These are phyloP conservation scores for Flaveria trinervia DNA, from an alignment of 129 eudicot species.

Conservation along the genomic window DNA sequence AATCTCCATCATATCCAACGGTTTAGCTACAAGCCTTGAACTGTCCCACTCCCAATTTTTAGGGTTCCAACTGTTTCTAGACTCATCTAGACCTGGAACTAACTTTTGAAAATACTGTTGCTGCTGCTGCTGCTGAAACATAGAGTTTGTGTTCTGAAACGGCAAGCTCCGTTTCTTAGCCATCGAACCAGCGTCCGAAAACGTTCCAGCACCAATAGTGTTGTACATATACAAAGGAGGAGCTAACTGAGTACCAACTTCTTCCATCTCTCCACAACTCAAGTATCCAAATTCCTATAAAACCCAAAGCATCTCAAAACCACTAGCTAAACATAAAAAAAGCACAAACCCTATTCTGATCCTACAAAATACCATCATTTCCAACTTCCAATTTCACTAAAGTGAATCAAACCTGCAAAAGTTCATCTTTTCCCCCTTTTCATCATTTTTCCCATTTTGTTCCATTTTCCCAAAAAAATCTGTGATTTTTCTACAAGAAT, in stretches of 20 bases:
- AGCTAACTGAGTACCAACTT: conserved; percentile 79
- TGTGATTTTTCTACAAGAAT: conserved; percentile 8
- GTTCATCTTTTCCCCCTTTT: background rate
- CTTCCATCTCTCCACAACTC: conserved; percentile 52
- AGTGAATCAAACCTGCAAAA: conserved; percentile 2
- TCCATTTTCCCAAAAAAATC: too few relatives aligned
- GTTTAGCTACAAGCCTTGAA: conserved; percentile 72
- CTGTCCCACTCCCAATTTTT: conserved; percentile 85
- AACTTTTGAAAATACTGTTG: conserved; percentile 36
- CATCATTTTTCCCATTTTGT: background rate
- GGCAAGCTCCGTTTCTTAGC: conserved; percentile 70
- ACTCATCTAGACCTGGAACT: conserved; percentile 32
- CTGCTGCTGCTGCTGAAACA: conserved; percentile 41
- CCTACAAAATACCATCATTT: background rate
- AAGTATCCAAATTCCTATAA: conserved; percentile 24
- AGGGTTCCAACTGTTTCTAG: conserved; percentile 59
- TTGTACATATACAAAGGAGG: conserved; percentile 60
- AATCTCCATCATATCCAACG: conserved; percentile 40
- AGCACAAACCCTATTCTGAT: conserved; percentile 15
- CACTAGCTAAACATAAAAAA: conserved; percentile 11
- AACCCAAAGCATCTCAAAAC: conserved; percentile 5
- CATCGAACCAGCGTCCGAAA: conserved; percentile 37
- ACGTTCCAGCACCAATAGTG: conserved; percentile 24
- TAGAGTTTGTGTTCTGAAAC: conserved; percentile 38
- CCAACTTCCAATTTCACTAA: background rate